These are phyloP conservation scores for Lasiosphaeris hirsuta DNA, from an alignment of 495 filamentous ascomycete species.

Conservation along the genomic window DNA sequence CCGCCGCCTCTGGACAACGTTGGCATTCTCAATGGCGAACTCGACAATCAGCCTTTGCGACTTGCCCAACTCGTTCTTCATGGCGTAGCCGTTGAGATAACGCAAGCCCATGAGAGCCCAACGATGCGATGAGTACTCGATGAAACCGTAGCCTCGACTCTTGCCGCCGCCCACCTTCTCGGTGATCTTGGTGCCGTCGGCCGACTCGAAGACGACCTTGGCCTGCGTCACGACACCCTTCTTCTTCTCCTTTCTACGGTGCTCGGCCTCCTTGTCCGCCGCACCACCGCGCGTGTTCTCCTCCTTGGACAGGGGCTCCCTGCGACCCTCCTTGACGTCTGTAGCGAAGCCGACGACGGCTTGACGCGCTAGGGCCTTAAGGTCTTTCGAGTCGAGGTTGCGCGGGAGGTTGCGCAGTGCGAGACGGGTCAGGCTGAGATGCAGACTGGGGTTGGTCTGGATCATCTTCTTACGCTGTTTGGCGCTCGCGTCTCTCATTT, in stretches of 20 bases:
- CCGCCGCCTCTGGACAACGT: constrained; percentile 76
- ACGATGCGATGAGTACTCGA: constrained; percentile 92
- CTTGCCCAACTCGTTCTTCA: constrained; percentile 47
- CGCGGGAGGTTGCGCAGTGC: constrained; percentile 89
- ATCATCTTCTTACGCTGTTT: constrained; percentile 88
- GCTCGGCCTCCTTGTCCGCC: constrained; percentile 76
- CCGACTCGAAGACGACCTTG: constrained; percentile 88
- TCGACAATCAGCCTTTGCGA: constrained; percentile 78
- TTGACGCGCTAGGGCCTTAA: constrained; percentile 86
- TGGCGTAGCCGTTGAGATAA: constrained; percentile 85
- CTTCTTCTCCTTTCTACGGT: constrained; percentile 70
- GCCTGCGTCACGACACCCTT: constrained; percentile 93
- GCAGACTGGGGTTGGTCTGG: constrained; percentile 82
- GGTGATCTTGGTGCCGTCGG: constrained; percentile 72
- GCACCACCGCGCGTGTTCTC: constrained; percentile 74
- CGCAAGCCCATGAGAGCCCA: constrained; percentile 93
- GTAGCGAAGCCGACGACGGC: constrained; percentile 90
- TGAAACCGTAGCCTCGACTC: constrained; percentile 92
- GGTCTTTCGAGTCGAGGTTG: constrained; percentile 76
- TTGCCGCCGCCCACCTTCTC: constrained; percentile 67
- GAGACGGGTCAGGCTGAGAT: constrained; percentile 89
- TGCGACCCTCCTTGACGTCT: constrained; percentile 72
- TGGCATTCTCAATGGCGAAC: constrained; percentile 97
- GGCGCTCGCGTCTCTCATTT: constrained; percentile 80
- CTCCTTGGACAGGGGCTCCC: constrained; percentile 79